Evolutionary conservation across 2,329 filamentous ascomycete species (phyloP), one percentile per base, ranked within the genome.

Genomic region (Pezicula radicicola): DNA sequence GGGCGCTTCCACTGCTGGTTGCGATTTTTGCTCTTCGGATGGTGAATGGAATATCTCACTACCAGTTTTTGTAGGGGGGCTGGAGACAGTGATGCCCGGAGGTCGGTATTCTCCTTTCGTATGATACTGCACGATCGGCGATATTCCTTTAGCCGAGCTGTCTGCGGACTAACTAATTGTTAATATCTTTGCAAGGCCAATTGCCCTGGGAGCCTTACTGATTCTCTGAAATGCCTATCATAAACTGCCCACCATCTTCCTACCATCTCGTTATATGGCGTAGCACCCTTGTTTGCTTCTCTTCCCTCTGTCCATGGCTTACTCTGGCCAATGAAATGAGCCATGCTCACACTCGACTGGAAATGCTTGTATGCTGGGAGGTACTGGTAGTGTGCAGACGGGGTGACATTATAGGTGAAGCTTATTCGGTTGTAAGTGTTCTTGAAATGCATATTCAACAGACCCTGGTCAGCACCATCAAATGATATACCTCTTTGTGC

Each of bases 331-430:
- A 99, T 97, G 70, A 97, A 99, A 72, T 99, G 94, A 25, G 96
- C 87, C 75, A 95, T 81, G 66, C 81, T 92, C 63, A 99, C 96
- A 61, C 84, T 88, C 45, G 88, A 88, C 71, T 95, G 89, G 70
- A 95, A 96, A 75, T 97, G 91, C 59, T 85, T 84, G 72, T 96
- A 99, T 48, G 94, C 94, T 12, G 94, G 94, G 51, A 97, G 80
- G 72, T 97, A 99, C 73, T 99, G 94, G 74, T 99, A 99, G 69
- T 96, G 91, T 21, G 88, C 92, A 56, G 90, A 97, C 1, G 94
- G 94, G 0, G 94, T 99, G 70, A 94, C 94, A 69, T 99, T 99
- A 77, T 97, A 99, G 47, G 86, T 87, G 72, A 99, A 99, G 72
- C 89, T 92, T 65, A 99, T 72, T 59, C 92, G 85, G 70, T 97